Conservation (phyloP, 139 green algal genomes). For the Chlamydomonas sphaeroides region DNA sequence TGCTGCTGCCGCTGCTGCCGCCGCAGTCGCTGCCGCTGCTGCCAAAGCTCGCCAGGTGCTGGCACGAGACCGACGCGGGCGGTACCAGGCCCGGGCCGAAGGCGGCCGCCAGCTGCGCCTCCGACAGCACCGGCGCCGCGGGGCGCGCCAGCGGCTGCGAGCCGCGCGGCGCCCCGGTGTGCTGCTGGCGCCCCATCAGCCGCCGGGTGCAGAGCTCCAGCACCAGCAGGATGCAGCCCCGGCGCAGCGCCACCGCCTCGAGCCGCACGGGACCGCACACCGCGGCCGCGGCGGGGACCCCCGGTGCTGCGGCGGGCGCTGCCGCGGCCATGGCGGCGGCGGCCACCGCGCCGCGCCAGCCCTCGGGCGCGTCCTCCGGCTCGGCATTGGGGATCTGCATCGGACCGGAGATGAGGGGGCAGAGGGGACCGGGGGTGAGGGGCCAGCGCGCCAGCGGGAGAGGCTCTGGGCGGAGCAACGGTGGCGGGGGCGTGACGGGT, state of each 20-base stretch:
- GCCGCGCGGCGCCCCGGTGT: neutral
- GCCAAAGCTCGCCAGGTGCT: too few relatives aligned
- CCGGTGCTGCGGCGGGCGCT: too few relatives aligned
- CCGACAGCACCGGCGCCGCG: neutral
- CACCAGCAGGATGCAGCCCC: conserved; percentile 17
- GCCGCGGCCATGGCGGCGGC: neutral
- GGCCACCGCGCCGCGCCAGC: conserved; percentile 1
- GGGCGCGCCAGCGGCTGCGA: too few relatives aligned
- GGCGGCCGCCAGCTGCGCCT: neutral
- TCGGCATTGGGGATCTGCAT: too few relatives aligned
- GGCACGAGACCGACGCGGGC: too few relatives aligned
- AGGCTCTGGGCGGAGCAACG: too few relatives aligned
- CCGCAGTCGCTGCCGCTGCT: too few relatives aligned
- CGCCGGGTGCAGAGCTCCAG: conserved; percentile 11
- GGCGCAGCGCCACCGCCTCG: conserved; percentile 6
- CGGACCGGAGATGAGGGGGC: too few relatives aligned
- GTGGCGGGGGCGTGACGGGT: too few relatives aligned
- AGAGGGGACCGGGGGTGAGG: too few relatives aligned
- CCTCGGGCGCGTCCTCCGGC: conserved; percentile 9
- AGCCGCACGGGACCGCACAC: neutral
- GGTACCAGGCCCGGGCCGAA: conserved; percentile 1
- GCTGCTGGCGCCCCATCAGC: too few relatives aligned
- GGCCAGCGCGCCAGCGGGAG: too few relatives aligned
- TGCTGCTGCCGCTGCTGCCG: neutral
- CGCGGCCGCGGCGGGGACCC: neutral